A percentile compares a stretch with the other conserved stretches of the same genome.
Evolutionary conservation across 2,329 filamentous ascomycete species (phyloP).

Genomic region (Sporothrix globosa): DNA sequence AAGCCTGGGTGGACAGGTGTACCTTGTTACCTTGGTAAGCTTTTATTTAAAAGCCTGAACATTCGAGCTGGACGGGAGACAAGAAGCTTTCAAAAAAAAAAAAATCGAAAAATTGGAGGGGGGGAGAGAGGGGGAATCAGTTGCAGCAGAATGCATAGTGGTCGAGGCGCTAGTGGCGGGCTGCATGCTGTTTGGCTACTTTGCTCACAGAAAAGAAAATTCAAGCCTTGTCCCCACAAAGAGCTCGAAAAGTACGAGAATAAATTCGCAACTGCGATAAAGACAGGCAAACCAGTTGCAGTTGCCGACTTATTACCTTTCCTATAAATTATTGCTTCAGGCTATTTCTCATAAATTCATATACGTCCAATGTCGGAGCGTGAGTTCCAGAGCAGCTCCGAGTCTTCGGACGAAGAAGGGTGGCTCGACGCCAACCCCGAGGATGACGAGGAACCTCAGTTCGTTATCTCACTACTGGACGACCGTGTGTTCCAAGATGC

Average conservation of each 20-base stretch:
- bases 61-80: no score
- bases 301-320: neutral
- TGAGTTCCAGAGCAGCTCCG: conserved; percentile 41
- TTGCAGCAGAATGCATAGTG: neutral
- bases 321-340: neutral
- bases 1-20: no score
- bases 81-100: no score
- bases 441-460: conserved; percentile 62
- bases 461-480: conserved; percentile 70
- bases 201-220: conserved; percentile 27
- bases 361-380: conserved; percentile 31
- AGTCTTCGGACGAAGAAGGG: conserved; percentile 45
- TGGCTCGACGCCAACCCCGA: conserved; percentile 49
- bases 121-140: no score
- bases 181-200: conserved; percentile 11
- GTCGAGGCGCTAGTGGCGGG: conserved; percentile 27
- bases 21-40: neutral
- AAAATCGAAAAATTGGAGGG: no score
- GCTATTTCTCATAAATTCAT: neutral
- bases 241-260: conserved; percentile 11
- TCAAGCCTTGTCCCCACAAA: conserved; percentile 5
- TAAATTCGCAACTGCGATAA: neutral
- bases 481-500: conserved; percentile 67
- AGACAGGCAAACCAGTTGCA: neutral
- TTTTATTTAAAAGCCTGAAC: neutral